These are phyloP conservation scores for Trichoderma sp. DNA, from an alignment of 2,329 filamentous ascomycete genomes.

Conservation along the genomic window DNA sequence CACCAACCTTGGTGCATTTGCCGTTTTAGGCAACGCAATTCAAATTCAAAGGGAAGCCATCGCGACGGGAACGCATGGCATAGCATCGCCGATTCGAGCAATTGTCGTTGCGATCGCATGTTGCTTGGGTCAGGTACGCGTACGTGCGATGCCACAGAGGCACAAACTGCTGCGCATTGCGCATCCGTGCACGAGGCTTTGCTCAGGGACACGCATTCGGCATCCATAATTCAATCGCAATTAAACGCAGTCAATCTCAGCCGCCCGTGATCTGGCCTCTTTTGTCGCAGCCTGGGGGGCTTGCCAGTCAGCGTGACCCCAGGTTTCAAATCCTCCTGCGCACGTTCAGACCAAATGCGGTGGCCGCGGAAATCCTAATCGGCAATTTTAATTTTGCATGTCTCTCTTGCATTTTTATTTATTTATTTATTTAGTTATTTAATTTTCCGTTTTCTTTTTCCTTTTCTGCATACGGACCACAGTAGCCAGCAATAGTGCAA, in stretches of 20 bases:
- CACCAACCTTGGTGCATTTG: not conserved
- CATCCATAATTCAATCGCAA: not conserved
- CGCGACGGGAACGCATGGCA: not conserved
- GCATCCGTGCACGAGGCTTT: not conserved
- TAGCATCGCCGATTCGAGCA: not conserved
- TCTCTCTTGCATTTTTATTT: no score
- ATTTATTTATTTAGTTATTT: no score
- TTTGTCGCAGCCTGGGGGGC: slow-evolving; percentile 3
- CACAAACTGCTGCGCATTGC: not conserved
- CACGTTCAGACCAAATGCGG: slow-evolving; percentile 1
- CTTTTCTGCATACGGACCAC: not conserved
- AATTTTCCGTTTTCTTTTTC: no score
- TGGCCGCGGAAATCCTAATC: not conserved
- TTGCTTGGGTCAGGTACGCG: not conserved
- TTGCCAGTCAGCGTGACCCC: slow-evolving; percentile 5
- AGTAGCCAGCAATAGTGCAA: not conserved
- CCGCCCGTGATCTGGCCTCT: slow-evolving; percentile 10
- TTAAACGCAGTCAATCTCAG: not conserved
- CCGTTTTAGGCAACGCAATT: not conserved
- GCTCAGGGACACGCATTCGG: not conserved
- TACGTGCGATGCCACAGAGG: not conserved
- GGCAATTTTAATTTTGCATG: not conserved
- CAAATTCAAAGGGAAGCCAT: not conserved
- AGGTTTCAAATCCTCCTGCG: slow-evolving; percentile 14
- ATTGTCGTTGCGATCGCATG: not conserved